Percentiles rank a stretch among this genome's conserved stretches.
Conservation (phyloP, 2,329 filamentous ascomycete genomes). For the Penicillium sp. region DNA sequence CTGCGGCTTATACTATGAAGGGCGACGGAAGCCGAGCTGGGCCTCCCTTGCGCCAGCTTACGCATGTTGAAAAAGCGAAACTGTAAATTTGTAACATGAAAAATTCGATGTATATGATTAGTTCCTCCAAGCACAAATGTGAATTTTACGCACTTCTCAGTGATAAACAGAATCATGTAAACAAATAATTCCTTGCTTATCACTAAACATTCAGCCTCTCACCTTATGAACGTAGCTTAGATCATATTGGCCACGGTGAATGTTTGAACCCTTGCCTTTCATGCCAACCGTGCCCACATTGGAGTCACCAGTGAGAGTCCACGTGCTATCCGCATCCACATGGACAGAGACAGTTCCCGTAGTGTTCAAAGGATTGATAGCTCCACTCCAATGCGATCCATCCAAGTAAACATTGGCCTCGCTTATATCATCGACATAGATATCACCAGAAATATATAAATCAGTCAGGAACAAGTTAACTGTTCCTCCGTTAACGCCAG, state of each 20-base stretch:
- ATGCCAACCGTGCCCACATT: not conserved
- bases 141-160: no score
- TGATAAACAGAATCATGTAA: no score
- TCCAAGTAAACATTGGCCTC: not conserved
- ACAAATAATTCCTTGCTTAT: no score
- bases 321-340: conserved; percentile 2
- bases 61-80: conserved; percentile 23
- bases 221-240: conserved; percentile 10
- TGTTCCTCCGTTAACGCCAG: not conserved
- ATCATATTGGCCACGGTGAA: not conserved
- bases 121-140: not conserved
- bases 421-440: conserved; percentile 8
- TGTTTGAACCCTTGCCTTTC: not conserved
- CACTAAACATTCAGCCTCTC: not conserved
- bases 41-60: conserved; percentile 24
- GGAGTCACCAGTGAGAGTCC: conserved; percentile 2
- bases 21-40: conserved; percentile 32
- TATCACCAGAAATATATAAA: not conserved
- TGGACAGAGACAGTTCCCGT: not conserved
- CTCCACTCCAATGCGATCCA: conserved; percentile 1
- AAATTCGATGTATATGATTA: not conserved
- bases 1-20: conserved; percentile 11
- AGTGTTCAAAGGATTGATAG: not conserved
- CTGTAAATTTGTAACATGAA: conserved; percentile 9
- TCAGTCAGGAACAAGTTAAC: conserved; percentile 1